These are phyloP conservation scores for Rutidosis leptorrhynchoides DNA, from an alignment of 129 eudicot genomes.

Conservation along the genomic window DNA sequence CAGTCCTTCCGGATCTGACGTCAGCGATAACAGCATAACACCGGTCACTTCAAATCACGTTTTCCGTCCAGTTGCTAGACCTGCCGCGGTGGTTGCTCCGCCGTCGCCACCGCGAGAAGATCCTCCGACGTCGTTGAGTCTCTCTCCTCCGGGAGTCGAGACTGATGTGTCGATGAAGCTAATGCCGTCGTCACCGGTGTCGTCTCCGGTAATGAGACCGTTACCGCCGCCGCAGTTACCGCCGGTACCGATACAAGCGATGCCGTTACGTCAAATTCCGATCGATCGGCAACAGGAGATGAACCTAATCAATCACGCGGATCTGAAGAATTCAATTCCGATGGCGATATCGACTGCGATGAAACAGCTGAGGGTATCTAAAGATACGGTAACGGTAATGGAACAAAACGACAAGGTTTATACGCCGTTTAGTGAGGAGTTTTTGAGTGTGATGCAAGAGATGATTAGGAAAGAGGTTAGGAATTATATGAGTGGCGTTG, in stretches of 20 bases:
- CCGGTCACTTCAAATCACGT: conserved; percentile 38
- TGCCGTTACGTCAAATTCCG: conserved; percentile 31
- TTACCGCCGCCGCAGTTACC: conserved; percentile 28
- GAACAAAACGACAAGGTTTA: conserved; percentile 39
- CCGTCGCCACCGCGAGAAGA: conserved; percentile 29
- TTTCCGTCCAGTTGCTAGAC: conserved; percentile 55
- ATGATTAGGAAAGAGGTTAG: conserved; percentile 88
- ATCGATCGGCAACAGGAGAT: conserved; percentile 18
- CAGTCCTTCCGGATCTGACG: conserved; percentile 85
- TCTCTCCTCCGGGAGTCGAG: conserved; percentile 68
- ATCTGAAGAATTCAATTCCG: conserved; percentile 31
- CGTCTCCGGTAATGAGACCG: conserved; percentile 20
- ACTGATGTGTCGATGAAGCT: conserved; percentile 27
- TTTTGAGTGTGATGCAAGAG: conserved; percentile 82
- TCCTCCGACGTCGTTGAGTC: conserved; percentile 57
- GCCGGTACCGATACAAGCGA: conserved; percentile 20
- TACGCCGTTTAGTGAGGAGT: conserved; percentile 52
- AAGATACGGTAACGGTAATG: conserved; percentile 19
- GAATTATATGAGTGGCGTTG: conserved; percentile 59
- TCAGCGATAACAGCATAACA: conserved; percentile 53
- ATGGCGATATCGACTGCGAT: conserved; percentile 42
- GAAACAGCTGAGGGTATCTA: conserved; percentile 26
- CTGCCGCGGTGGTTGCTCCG: conserved; percentile 44
- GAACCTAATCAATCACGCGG: conserved; percentile 18
- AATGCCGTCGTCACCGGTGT: conserved; percentile 19